Conservation (phyloP, 2,329 filamentous ascomycete species). For the Helotiales sp. region DNA sequence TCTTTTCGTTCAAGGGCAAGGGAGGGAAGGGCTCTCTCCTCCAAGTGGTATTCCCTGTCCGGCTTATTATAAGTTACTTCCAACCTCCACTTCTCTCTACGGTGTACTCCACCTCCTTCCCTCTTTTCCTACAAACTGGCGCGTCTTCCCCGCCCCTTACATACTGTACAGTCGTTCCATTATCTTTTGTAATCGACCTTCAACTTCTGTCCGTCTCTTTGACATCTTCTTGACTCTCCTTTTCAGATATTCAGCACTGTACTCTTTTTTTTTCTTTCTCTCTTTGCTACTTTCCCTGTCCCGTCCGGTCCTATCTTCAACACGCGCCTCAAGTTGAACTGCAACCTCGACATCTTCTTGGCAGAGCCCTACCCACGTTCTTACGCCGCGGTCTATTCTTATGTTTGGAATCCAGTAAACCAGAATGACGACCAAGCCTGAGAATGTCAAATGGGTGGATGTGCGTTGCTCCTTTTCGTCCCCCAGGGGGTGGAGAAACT, state of each 20-base stretch:
- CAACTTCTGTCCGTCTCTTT: neutral
- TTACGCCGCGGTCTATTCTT: neutral
- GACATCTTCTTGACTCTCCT: neutral
- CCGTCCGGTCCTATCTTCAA: neutral
- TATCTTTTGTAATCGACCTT: neutral
- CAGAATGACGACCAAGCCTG: conserved; percentile 41
- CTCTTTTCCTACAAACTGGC: neutral
- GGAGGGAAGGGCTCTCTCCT: neutral
- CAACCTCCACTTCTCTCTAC: neutral
- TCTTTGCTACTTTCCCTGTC: neutral
- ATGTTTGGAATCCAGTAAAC: neutral
- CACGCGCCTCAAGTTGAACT: neutral
- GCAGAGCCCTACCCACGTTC: neutral
- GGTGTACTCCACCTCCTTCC: neutral
- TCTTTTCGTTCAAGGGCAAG: neutral
- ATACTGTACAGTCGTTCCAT: too few species aligned
- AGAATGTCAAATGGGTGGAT: conserved; percentile 65
- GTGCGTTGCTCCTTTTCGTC: conserved; percentile 48
- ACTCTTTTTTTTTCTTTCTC: neutral
- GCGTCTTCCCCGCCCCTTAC: neutral
- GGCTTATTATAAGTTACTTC: neutral
- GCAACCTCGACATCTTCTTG: neutral
- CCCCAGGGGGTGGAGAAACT: neutral
- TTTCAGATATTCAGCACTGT: neutral
- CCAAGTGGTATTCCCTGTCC: too few species aligned